phyloP scores from a whole-genome alignment of 306 rosid genomes.

The Nissolia schottii region DNA sequence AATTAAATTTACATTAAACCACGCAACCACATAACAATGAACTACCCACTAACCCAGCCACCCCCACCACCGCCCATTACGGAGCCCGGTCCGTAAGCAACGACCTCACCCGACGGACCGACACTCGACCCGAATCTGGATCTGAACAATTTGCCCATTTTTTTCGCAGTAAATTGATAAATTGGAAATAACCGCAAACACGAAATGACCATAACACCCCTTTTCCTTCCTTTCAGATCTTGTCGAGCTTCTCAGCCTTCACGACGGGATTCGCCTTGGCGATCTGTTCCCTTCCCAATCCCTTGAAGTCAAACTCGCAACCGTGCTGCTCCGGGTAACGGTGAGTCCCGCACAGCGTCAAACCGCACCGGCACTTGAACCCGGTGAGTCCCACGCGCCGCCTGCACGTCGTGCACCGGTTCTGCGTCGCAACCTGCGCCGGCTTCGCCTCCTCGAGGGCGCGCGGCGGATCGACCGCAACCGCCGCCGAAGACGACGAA shows the following conservation, averaged over 20 bases:
- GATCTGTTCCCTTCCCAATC: constrained; percentile 69
- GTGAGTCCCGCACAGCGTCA: constrained; percentile 67
- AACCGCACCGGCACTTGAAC: constrained; percentile 75
- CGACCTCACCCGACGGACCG: neutral
- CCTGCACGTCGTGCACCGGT: constrained; percentile 55
- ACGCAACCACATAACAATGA: constrained; percentile 14
- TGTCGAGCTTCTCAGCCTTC: constrained; percentile 64
- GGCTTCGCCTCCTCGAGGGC: neutral
- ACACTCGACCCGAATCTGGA: neutral
- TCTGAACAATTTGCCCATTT: neutral
- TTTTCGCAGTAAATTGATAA: too few relatives aligned
- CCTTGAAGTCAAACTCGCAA: constrained; percentile 72
- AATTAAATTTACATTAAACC: constrained; percentile 22
- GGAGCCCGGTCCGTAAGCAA: neutral
- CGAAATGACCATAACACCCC: constrained; percentile 31
- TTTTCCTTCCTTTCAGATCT: constrained; percentile 37
- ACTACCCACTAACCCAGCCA: neutral
- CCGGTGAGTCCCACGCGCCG: constrained; percentile 89
- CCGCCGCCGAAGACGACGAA: neutral
- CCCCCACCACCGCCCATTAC: neutral
- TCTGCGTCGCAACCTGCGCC: constrained; percentile 24
- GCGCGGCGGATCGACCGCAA: neutral
- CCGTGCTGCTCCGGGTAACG: constrained; percentile 78
- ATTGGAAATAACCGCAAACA: neutral
- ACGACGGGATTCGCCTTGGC: constrained; percentile 85